Evolutionary conservation across 2,329 filamentous ascomycete genomes (phyloP), one percentile per base, ranked within the genome.

Genomic region (Aureobasidium namibiae): DNA sequence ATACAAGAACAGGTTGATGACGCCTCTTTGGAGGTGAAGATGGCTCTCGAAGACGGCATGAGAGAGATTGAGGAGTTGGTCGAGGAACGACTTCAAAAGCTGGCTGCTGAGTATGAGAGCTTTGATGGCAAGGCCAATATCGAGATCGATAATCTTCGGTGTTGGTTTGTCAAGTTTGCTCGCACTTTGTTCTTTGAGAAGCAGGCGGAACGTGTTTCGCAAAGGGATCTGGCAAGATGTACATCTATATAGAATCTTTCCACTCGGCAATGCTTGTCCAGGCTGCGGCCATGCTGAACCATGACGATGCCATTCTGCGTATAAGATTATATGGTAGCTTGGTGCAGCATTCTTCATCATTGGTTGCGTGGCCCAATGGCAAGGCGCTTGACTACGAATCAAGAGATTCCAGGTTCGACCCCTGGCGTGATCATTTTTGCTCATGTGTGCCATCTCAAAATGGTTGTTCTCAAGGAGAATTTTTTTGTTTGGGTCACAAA

Each of bases 351-450:
- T 14, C 33, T 54, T 13, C 39, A 56, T 46, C 29, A 56, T 46
- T 46, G 61, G 61, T 34, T 59, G 63, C 63, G 67, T 80, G 78
- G 77, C 77, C 77, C 77, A 80, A 80, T 80, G 78, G 77, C 76
- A 80, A 80, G 78, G 78, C 76, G 77, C 75, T 78, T 80, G 78
- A 80, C 78, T 80, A 79, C 77, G 76, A 78, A 56, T 62, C 50
- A 61, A 60, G 59, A 61, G 53, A 61, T 61, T 61, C 34, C 59
- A 61, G 59, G 59, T 61, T 61, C 59, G 59, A 61, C 38, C 59
- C 59, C 59, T 61, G 59, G 39, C 57, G 57, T 53, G 57, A 26
- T 59, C 56, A 59, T 16, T 44, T 59, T 59, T 57, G 49, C 34
- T 31, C 2, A 3, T 46, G 8, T 45, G 42, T 26, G 16, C 10